phyloP scores from a whole-genome alignment of 2,329 filamentous ascomycete genomes.

The Alternaria novae-zelandiae region DNA sequence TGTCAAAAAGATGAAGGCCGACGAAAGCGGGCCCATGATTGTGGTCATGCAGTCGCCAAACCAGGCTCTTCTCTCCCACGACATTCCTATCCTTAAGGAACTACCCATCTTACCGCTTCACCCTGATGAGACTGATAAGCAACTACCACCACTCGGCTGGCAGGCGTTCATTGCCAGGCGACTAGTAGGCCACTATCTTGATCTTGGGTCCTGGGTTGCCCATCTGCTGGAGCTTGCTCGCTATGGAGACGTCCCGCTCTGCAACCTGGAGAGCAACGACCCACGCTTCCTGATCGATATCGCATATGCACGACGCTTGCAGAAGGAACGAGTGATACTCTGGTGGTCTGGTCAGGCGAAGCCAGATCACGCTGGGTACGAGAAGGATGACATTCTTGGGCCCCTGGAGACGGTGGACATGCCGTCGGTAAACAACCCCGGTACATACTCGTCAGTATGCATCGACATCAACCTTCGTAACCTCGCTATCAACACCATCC shows the following conservation, averaged over 20 bases:
- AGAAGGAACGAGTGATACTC: slow-evolving; percentile 89
- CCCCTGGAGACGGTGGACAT: slow-evolving; percentile 86
- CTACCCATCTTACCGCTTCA: slow-evolving; percentile 83
- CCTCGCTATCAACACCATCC: slow-evolving; percentile 94
- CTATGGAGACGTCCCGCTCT: slow-evolving; percentile 93
- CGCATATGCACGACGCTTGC: slow-evolving; percentile 86
- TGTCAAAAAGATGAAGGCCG: slow-evolving; percentile 87
- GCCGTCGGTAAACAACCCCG: slow-evolving; percentile 91
- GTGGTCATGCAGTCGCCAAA: slow-evolving; percentile 92
- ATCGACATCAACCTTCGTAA: slow-evolving; percentile 95
- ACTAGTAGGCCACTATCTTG: slow-evolving; percentile 86
- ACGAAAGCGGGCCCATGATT: slow-evolving; percentile 80
- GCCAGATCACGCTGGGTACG: slow-evolving; percentile 94
- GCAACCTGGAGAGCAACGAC: slow-evolving; percentile 93
- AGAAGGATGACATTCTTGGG: slow-evolving; percentile 86
- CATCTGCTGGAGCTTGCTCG: slow-evolving; percentile 86
- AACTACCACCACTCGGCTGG: slow-evolving; percentile 91
- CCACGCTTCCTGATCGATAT: slow-evolving; percentile 95
- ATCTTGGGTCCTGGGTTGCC: slow-evolving; percentile 88
- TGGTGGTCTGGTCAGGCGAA: slow-evolving; percentile 93
- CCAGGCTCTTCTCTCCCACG: slow-evolving; percentile 78
- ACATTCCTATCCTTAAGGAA: slow-evolving; percentile 82
- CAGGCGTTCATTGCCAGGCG: slow-evolving; percentile 86
- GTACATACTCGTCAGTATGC: slow-evolving; percentile 93
- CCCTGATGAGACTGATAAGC: slow-evolving; percentile 82